Evolutionary conservation across 371 early-diverging fungal species (phyloP).

Genomic region (Mortierella sp.): DNA sequence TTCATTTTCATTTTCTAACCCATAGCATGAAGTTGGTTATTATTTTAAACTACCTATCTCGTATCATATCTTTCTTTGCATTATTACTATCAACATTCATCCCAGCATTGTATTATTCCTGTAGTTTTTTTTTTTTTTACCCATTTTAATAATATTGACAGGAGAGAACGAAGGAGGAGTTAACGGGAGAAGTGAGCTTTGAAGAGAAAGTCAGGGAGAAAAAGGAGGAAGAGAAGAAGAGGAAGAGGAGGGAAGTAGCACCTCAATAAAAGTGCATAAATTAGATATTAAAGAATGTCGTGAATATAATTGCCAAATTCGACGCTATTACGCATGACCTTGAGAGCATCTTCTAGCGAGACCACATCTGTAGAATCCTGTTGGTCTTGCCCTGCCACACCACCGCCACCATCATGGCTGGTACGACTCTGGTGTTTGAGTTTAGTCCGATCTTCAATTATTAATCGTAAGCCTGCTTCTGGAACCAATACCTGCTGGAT

Average conservation of each 20-base stretch:
- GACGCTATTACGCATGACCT: conserved; percentile 63
- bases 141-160: neutral
- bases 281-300: conserved; percentile 15
- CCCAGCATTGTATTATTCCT: conserved; percentile 8
- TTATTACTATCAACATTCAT: neutral
- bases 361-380: neutral
- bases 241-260: neutral
- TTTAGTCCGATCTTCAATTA: conserved; percentile 60
- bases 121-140: conserved; percentile 2
- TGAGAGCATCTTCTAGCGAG: conserved; percentile 56
- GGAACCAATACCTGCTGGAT: conserved; percentile 74
- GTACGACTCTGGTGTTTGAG: neutral
- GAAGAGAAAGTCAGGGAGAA: neutral
- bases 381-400: no score
- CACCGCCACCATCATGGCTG: no score
- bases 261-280: conserved; percentile 5
- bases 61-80: neutral
- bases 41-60: neutral
- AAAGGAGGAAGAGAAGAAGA: neutral
- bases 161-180: neutral
- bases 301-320: conserved; percentile 66
- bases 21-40: no score
- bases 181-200: no score
- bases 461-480: conserved; percentile 67
- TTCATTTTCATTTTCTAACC: neutral